These are phyloP conservation scores for Penicillium alfredii DNA, from an alignment of 495 filamentous ascomycete genomes.

Conservation along the genomic window DNA sequence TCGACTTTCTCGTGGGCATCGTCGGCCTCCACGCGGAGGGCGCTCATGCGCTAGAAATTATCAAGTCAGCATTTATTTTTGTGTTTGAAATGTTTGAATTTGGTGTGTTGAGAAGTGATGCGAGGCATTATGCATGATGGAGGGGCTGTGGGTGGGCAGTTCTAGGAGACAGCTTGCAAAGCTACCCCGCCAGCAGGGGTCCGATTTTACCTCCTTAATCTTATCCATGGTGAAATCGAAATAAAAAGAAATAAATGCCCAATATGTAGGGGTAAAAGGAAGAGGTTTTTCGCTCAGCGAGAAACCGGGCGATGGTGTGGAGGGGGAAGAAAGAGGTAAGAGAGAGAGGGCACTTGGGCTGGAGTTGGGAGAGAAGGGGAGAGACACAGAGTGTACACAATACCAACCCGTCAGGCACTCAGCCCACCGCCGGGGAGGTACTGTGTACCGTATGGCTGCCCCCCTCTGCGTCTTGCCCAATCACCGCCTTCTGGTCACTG, in stretches of 20 bases:
- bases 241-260: conserved; percentile 9
- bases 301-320: conserved; percentile 24
- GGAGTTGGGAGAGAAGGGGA: conserved; percentile 2
- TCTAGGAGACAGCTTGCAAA: conserved; percentile 28
- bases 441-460: conserved; percentile 40
- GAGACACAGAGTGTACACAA: not conserved
- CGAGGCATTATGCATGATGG: conserved; percentile 17
- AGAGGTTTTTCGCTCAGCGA: conserved; percentile 40
- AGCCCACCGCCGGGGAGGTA: too few species aligned
- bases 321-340: conserved; percentile 10
- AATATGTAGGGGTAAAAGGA: conserved; percentile 32
- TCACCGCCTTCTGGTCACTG: conserved; percentile 22
- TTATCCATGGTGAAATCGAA: conserved; percentile 44
- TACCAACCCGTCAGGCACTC: too few species aligned
- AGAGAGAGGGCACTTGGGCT: not conserved
- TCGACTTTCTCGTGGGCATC: conserved; percentile 70
- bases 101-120: conserved; percentile 9
- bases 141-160: conserved; percentile 7
- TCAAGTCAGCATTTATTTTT: conserved; percentile 18
- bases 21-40: conserved; percentile 89
- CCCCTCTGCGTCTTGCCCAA: conserved; percentile 14
- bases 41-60: conserved; percentile 75
- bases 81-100: too few species aligned
- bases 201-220: conserved; percentile 67
- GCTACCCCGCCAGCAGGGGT: conserved; percentile 40